Base-by-base conservation (phyloP, 2,329 filamentous ascomycete genomes). In the Cladophialophora carrionii region DNA sequence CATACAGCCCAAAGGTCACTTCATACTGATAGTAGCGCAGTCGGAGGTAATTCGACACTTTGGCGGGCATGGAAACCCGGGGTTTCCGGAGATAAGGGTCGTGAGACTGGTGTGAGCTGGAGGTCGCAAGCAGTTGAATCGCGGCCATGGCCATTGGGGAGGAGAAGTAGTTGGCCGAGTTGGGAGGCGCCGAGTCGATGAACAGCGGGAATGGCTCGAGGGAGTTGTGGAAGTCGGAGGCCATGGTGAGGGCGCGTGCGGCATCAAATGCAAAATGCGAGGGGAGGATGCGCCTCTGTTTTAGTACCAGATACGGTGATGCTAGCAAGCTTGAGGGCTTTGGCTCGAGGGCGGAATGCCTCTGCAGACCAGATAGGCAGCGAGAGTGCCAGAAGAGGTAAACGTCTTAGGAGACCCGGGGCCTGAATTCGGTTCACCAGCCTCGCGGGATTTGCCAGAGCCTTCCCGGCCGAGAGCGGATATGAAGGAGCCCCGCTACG, bases 11-110 rank as follows among this genome's bases (percentile, higher is more conserved):
- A 79, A 96, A 96, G n/a, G 94, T 97, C 77, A 98, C 94, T 81
- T 99, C 95, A 77, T 98, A 92, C 82, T 97, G 95, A 83, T 98
- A 97, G 77, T 93, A 88, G 84, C 98, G 98, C 78, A 93, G 87
- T 78, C 92, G 88, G 72, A 98, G 84, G 41, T 72, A 67, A 31
- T 68, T 69, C 2, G 68, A 65, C 14, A 72, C 48, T 51, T 71
- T 71, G 12, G 54, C 37, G 24, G 65, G 57, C 62, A 70, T 56
- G 2, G 63, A 67, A 54, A 67, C 63, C 24, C 63, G 63, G 1
- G 58, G 62, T 29, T 65, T 65, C n/a, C 62, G 43, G 20, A 65
- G 4, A 22, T 14, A 43, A 20, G 48, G 31, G 46, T 53, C 31
- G 34, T 52, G 48, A 4, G 57, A 60, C 26, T 54, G 46, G 9